Percentiles rank a stretch among this genome's conserved stretches.
phyloP scores from a whole-genome alignment of 768 basidiomycete genomes.

The Lactifluus subvellereus region DNA sequence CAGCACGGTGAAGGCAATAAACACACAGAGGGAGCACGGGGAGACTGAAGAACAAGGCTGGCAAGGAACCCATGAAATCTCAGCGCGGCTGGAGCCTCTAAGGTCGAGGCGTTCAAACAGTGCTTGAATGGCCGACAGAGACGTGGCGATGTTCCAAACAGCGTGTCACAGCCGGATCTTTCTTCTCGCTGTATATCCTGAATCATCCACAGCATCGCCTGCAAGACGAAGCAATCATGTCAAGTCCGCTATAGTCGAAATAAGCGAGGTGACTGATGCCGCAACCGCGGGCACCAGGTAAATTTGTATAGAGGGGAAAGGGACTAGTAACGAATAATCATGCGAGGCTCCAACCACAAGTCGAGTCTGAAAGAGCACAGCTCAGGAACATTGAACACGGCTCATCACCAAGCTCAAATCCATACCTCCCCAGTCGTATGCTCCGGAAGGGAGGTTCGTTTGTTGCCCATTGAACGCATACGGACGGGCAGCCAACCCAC shows the following conservation, averaged over 20 bases:
- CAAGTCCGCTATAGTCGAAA: background rate
- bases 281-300: background rate
- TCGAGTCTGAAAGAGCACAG: no score
- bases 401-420: background rate
- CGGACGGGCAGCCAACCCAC: no score
- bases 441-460: background rate
- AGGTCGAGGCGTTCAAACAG: background rate
- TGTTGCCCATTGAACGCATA: background rate
- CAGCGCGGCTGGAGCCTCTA: background rate
- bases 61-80: background rate
- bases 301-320: background rate
- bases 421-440: background rate
- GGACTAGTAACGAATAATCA: background rate
- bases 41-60: slow-evolving; percentile 5
- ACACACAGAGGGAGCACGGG: background rate
- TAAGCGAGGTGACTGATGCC: background rate
- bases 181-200: background rate
- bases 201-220: background rate
- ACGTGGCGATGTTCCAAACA: background rate
- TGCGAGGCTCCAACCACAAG: background rate
- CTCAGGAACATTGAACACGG: no score
- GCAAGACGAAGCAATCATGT: background rate
- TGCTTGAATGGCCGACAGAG: background rate
- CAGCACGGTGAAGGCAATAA: background rate
- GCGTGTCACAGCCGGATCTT: background rate